Percentiles rank a stretch among this genome's conserved stretches.
These are phyloP conservation scores for Penicillium sp. DNA, from an alignment of 2,329 filamentous ascomycete species.

Conservation along the genomic window DNA sequence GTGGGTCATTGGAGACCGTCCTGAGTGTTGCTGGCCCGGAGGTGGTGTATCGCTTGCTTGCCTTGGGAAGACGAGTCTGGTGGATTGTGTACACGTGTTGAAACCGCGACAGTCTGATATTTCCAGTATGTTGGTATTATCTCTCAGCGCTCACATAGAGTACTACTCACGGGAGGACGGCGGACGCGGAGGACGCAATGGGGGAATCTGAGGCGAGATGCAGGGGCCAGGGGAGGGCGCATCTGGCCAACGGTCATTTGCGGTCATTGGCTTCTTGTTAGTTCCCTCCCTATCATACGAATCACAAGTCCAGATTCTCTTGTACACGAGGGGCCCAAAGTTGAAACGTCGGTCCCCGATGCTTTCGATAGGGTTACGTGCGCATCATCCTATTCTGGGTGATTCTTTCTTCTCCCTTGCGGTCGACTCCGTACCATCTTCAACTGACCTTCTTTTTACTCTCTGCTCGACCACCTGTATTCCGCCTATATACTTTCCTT, in stretches of 20 bases:
- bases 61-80: background rate
- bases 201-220: background rate
- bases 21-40: background rate
- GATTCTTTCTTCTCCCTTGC: background rate
- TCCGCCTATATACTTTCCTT: background rate
- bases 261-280: constrained; percentile 1
- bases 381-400: background rate
- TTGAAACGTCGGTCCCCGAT: constrained; percentile 2
- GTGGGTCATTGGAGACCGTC: no score
- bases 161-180: no score
- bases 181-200: background rate
- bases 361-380: background rate
- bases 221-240: background rate
- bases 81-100: background rate
- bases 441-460: background rate
- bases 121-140: background rate
- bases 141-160: no score
- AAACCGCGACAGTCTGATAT: background rate
- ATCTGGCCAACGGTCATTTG: constrained; percentile 1
- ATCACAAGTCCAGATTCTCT: background rate
- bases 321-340: background rate
- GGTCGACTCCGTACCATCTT: background rate
- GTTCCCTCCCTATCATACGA: background rate
- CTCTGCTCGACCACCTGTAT: background rate
- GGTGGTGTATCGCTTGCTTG: background rate